Conservation (phyloP, 768 basidiomycete genomes). For the Pleurotus cornucopiae region DNA sequence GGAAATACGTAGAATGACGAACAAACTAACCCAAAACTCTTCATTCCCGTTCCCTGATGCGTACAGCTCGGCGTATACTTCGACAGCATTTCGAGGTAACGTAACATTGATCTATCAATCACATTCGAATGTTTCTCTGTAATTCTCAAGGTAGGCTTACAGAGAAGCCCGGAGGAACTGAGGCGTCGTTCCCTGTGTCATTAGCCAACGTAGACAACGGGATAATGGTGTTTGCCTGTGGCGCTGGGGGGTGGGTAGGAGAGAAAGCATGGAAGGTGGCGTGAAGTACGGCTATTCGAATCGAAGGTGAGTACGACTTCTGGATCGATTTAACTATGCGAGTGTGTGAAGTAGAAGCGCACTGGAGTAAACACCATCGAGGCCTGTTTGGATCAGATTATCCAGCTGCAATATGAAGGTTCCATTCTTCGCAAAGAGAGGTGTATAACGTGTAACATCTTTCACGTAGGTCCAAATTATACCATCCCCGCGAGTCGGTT, state of each 20-base stretch:
- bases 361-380: slow-evolving; percentile 73
- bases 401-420: slow-evolving; percentile 72
- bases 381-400: slow-evolving; percentile 54
- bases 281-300: slow-evolving; percentile 55
- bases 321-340: no score
- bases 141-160: slow-evolving; percentile 29
- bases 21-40: slow-evolving; percentile 68
- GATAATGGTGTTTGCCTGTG: slow-evolving; percentile 60
- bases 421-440: slow-evolving; percentile 65
- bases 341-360: slow-evolving; percentile 13
- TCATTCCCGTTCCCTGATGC: slow-evolving; percentile 56
- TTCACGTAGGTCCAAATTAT: slow-evolving; percentile 80
- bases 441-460: slow-evolving; percentile 70
- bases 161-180: slow-evolving; percentile 71
- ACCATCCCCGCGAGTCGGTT: slow-evolving; percentile 61
- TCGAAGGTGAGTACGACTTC: not conserved
- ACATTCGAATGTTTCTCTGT: not conserved
- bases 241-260: slow-evolving; percentile 48
- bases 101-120: slow-evolving; percentile 55
- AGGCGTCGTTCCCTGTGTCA: slow-evolving; percentile 63
- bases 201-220: slow-evolving; percentile 66
- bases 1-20: not conserved
- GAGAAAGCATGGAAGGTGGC: slow-evolving; percentile 74
- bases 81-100: slow-evolving; percentile 63
- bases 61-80: slow-evolving; percentile 66